Conservation (phyloP, 1,284 basidiomycete species). For the Cutaneotrichosporon mucoides region DNA sequence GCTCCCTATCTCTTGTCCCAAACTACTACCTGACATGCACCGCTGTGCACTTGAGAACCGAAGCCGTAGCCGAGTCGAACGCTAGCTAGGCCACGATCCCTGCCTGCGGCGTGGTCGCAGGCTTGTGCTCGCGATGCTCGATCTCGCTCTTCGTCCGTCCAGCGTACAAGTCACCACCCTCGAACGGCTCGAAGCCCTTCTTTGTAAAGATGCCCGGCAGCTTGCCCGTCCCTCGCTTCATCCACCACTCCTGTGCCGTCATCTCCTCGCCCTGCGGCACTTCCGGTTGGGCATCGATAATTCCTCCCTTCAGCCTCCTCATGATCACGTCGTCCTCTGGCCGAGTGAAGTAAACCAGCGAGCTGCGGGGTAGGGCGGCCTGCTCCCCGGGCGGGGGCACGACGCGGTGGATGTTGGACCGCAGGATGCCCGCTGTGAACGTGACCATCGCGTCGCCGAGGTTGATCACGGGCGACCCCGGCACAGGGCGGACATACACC, state of each 20-base stretch:
- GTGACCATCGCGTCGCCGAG: conserved; percentile 59
- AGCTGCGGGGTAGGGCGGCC: conserved; percentile 55
- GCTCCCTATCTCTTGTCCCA: too few relatives aligned
- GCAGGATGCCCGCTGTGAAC: conserved; percentile 59
- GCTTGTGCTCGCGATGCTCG: neutral
- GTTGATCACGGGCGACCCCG: conserved; percentile 60
- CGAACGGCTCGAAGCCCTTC: conserved; percentile 21
- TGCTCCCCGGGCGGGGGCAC: conserved; percentile 54
- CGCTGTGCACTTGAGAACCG: too few relatives aligned
- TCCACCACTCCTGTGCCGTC: conserved; percentile 32
- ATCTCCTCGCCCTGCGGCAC: conserved; percentile 16
- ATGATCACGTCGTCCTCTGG: conserved; percentile 57
- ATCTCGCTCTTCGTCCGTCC: neutral
- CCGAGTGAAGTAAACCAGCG: conserved; percentile 61
- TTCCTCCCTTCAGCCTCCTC: conserved; percentile 25
- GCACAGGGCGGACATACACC: conserved; percentile 64
- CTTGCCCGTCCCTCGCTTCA: conserved; percentile 26
- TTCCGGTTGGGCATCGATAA: conserved; percentile 25
- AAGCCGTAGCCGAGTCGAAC: too few relatives aligned
- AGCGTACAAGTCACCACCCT: conserved; percentile 14
- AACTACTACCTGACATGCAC: too few relatives aligned
- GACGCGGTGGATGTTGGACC: conserved; percentile 31
- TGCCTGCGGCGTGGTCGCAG: neutral
- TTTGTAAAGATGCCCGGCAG: conserved; percentile 26
- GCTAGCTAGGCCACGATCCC: too few relatives aligned